Base-by-base conservation (phyloP, 1,139 yeast species). In the Yamadazyma jaroonii region DNA sequence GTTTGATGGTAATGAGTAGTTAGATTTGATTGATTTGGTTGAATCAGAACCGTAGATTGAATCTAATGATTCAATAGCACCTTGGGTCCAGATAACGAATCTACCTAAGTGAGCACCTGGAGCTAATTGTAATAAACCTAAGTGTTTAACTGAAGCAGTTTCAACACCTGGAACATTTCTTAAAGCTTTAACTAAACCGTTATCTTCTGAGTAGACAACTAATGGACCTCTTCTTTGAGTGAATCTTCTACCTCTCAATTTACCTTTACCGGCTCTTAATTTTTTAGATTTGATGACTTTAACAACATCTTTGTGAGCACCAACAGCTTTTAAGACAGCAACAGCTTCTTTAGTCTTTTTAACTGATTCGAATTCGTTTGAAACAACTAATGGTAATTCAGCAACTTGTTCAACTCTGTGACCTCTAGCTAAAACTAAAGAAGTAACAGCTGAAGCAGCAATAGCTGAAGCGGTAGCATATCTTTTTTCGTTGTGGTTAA, bases 71-170 rank as follows among this genome's bases (percentile, higher is more conserved):
- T 90, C 86, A 73, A 92, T 88, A 67, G 99, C 99, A 70, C 89
- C 78, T 79, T 89, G 96, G 66, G 98, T 90, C 98, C 98, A 92
- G 88, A 92, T 87, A 67, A 94, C 85, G 68, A 92, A 92, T 83
- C 98, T 90, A 79, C 98, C 98, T 65, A 92, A 81, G 83, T 92
- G 98, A 67, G 97, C 95, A 85, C 99, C 99, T 74, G 99, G 99
- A 60, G 99, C 99, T 67, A 92, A 86, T 81, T 92, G 97, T 72
- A 94, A 86, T 66, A 94, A 81, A 78, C 94, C 94, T 67, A 92
- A 83, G 67, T 92, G 80, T 67, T 85, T 78, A 61, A 92, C 98
- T 69, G 84, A 79, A 62, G 92, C 82, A 64, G 96, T 84, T 80
- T 92, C 98, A 58, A 92, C 97, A 86, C 99, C 99, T 74, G 99